Evolutionary conservation across 257 asterid genomes (phyloP), one percentile per base, ranked within the genome.

Genomic region (Oldenlandia corymbosa): DNA sequence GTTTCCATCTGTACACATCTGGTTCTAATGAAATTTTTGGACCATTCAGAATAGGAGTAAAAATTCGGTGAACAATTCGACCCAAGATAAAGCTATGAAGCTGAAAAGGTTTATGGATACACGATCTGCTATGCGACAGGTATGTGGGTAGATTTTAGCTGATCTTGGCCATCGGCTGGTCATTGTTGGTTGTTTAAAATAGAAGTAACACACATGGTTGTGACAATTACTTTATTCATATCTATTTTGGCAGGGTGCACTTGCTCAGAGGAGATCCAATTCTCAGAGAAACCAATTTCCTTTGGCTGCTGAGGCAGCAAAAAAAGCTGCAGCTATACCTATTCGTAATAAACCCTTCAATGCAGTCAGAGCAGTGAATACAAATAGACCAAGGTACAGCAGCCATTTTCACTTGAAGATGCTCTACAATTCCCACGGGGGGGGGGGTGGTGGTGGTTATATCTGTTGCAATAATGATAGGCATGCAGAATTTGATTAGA

Each of bases 71-170:
- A 80, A 62, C 68, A 73, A 74, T 73, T 76, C 71, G 59, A 67
- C 76, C 55, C 96, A 75, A 66, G 94, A 86, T 76, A 84, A 80
- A 83, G 61, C 78, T 53, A 69, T 73, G 9, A 86, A 77, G 76
- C 51, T 67, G 42, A 77, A 23, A 41, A 83, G 71, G 68, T 83
- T 81, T 75, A 74, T 83, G 86, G 84, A 88, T 71, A 67, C 87
- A 55, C 71, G 86, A 58, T 88, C 95, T 69, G 70, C 88, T 53
- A 60, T 88, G 62, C 77, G 98, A 75, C 98, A 88, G 89, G 96
- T 88, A 76, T 68, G 60, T 61, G 71, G 51, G 4, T 34, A 34
- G 9, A 55, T 26, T 51, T 41, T 34, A 21, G 23, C 10, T 59
- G 61, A 48, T 26, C 36, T 47, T 43, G 36, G 36, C 18, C 39